phyloP scores from a whole-genome alignment of 2,329 filamentous ascomycete genomes.

The Colletotrichum australisinense region DNA sequence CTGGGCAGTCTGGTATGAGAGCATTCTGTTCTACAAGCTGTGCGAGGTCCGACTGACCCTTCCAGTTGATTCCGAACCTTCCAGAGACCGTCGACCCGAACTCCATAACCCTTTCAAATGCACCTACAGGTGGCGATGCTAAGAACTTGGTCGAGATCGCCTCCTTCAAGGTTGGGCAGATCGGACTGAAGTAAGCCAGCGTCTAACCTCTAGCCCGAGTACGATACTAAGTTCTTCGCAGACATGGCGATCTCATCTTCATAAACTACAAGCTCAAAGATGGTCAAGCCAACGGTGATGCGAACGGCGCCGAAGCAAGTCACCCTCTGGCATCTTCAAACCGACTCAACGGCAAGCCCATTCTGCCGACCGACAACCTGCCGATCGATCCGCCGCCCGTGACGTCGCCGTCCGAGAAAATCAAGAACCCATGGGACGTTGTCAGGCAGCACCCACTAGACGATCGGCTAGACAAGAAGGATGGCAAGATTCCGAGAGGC shows the following conservation, averaged over 20 bases:
- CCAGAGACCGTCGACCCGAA: constrained; percentile 71
- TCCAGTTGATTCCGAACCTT: constrained; percentile 67
- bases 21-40: not conserved
- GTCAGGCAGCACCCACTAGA: constrained; percentile 90
- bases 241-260: constrained; percentile 93
- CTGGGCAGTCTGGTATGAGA: constrained; percentile 62
- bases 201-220: not conserved
- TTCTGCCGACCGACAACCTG: constrained; percentile 75
- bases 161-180: constrained; percentile 65
- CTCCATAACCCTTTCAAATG: constrained; percentile 72
- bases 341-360: constrained; percentile 81
- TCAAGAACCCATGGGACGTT: constrained; percentile 93
- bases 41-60: constrained; percentile 33
- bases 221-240: constrained; percentile 49
- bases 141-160: constrained; percentile 70
- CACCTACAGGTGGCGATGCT: constrained; percentile 67
- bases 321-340: constrained; percentile 62
- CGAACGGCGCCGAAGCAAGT: constrained; percentile 47
- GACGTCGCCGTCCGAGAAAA: constrained; percentile 67
- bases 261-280: constrained; percentile 78
- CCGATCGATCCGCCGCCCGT: constrained; percentile 69
- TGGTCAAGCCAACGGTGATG: constrained; percentile 49
- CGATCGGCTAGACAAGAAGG: constrained; percentile 84
- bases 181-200: constrained; percentile 66
- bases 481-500: constrained; percentile 87